Base-by-base conservation (phyloP, 371 early-diverging fungal genomes). In the Rhizopus stolonifer region DNA sequence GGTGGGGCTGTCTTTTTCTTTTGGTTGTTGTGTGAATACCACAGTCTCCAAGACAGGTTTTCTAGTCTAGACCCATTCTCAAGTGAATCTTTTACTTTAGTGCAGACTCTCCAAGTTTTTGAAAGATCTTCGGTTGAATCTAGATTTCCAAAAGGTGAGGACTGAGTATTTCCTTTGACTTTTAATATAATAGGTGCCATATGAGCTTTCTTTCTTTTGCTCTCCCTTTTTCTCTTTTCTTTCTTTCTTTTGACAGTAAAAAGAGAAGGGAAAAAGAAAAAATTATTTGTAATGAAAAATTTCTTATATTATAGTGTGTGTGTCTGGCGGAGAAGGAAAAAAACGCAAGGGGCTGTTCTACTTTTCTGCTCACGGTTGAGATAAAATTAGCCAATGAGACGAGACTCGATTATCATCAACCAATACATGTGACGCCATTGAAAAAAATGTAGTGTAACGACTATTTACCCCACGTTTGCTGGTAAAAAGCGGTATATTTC, bases 21-120 rank as follows among this genome's bases (percentile, higher is more conserved):
- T 14, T 81, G 73, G 14, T 74, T 63, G 52, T 89, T 79, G 46
- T 87, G 87, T 61, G 90, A 74, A 58, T 87, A 85, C 91, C 91
- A 89, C 39, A 92, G 70, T 23, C 94, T 70, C 94, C 94, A 93
- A 2, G 89, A 85, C 59, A 93, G 72, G 61, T 93, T 93, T 64
- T 93, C 94, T 26, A 92, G 66, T 31, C 94, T 74, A 29, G 83
- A 82, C 11, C 92, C 94, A 61, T 92, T 87, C 54, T 89, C 90
- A 5, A 93, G 71, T 13, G 91, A 86, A 50, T 91, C 90, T 72
- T 90, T 92, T 29, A 90, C 92, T 73, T 92, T 91, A 24, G 90
- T 89, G 64, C 87, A 88, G 10, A 93, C 82, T 45, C 84, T 79
- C 94, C 94, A 93, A 1, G 86, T 84, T 46, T 80, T 80, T 24